Conservation (phyloP, 1,139 yeast genomes). For the Yamadazyma taylorii region DNA sequence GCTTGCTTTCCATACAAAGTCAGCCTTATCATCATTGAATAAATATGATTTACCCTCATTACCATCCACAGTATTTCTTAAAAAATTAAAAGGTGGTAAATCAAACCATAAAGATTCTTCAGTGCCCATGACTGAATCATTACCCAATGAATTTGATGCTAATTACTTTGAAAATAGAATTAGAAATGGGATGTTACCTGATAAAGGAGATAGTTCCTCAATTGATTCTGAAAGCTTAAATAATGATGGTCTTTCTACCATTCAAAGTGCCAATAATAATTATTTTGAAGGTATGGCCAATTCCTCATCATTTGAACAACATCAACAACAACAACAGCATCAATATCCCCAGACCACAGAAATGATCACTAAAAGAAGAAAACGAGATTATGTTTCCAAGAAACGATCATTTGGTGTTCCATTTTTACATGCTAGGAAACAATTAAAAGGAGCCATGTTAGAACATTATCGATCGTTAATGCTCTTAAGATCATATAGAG, state of each 20-base stretch:
- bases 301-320: background rate
- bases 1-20: slow-evolving; percentile 33
- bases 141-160: slow-evolving; percentile 23
- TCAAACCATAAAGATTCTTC: slow-evolving; percentile 11
- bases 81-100: slow-evolving; percentile 18
- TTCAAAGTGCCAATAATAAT: background rate
- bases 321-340: too few species aligned
- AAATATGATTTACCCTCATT: slow-evolving; percentile 58
- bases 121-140: slow-evolving; percentile 16
- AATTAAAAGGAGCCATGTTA: slow-evolving; percentile 71
- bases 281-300: slow-evolving; percentile 1
- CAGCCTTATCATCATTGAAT: slow-evolving; percentile 34
- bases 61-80: slow-evolving; percentile 50
- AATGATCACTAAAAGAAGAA: slow-evolving; percentile 21
- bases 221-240: slow-evolving; percentile 18
- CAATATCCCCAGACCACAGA: slow-evolving; percentile 16
- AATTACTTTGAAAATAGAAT: slow-evolving; percentile 42
- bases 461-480: slow-evolving; percentile 83
- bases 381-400: slow-evolving; percentile 35
- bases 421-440: slow-evolving; percentile 68
- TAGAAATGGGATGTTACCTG: slow-evolving; percentile 32
- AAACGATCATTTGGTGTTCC: slow-evolving; percentile 49
- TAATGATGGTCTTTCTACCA: background rate
- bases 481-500: slow-evolving; percentile 70
- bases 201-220: slow-evolving; percentile 13